Conservation (phyloP, 2,329 filamentous ascomycete species). For the Atkinsonella hypoxylon region DNA sequence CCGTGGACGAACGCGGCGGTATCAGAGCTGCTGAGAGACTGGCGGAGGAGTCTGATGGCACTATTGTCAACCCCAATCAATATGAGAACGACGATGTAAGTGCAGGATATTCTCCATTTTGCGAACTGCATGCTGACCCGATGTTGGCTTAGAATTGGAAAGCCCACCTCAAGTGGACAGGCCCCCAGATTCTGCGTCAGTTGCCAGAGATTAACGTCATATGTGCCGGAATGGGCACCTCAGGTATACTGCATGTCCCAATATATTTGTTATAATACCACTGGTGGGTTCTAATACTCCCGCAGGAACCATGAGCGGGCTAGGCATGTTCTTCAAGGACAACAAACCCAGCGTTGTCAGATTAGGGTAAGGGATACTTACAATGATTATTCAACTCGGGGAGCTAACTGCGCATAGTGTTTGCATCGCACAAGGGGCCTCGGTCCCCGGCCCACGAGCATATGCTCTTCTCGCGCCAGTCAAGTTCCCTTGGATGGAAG, state of each 20-base stretch:
- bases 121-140: neutral
- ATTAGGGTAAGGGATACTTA: constrained; percentile 17
- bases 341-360: constrained; percentile 34
- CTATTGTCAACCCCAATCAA: constrained; percentile 21
- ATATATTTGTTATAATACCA: neutral
- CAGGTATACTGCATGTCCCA: constrained; percentile 9
- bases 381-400: no score
- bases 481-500: constrained; percentile 45
- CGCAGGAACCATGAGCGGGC: constrained; percentile 35
- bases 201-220: constrained; percentile 43
- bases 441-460: constrained; percentile 46
- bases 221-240: constrained; percentile 43
- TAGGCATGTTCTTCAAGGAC: constrained; percentile 38
- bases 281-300: neutral
- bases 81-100: constrained; percentile 22
- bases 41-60: constrained; percentile 15
- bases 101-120: neutral
- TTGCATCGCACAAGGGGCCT: constrained; percentile 43
- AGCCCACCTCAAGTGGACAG: constrained; percentile 46
- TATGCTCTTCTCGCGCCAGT: constrained; percentile 35
- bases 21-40: constrained; percentile 15
- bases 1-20: constrained; percentile 20
- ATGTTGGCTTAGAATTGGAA: constrained; percentile 32
- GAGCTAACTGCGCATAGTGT: constrained; percentile 25
- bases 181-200: constrained; percentile 44